phyloP scores from a whole-genome alignment of 345 rosid species.

The Aquilaria yunnanensis region DNA sequence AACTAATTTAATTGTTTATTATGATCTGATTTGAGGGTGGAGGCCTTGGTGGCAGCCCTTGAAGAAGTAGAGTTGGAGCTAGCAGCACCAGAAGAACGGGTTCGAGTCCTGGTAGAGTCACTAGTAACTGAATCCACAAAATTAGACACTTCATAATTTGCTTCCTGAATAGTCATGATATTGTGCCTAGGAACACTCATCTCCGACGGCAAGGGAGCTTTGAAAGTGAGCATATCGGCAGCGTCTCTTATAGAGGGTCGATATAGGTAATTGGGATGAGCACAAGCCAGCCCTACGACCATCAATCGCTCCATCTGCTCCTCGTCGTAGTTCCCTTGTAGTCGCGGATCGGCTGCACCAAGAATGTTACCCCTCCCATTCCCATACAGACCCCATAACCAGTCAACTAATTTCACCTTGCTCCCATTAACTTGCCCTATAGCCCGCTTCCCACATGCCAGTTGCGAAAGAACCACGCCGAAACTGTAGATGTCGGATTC shows the following conservation, averaged over 20 bases:
- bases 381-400: conserved; percentile 21
- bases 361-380: conserved; percentile 1
- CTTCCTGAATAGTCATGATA: too few species aligned
- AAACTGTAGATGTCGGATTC: conserved; percentile 20
- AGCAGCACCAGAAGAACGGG: too few species aligned
- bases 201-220: conserved; percentile 9
- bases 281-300: conserved; percentile 19
- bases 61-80: too few species aligned
- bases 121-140: too few species aligned
- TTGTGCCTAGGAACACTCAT: too few species aligned
- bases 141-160: too few species aligned
- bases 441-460: conserved; percentile 19
- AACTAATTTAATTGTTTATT: too few species aligned
- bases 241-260: conserved; percentile 25
- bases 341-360: conserved; percentile 4
- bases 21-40: too few species aligned
- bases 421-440: not conserved
- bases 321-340: not conserved
- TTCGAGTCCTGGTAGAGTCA: too few species aligned
- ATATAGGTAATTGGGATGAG: conserved; percentile 2
- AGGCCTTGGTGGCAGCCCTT: too few species aligned
- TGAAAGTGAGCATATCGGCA: conserved; percentile 9
- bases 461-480: conserved; percentile 14
- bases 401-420: conserved; percentile 2
- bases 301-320: conserved; percentile 17